Evolutionary conservation across 352 stramenopile genomes (phyloP), one percentile per base, ranked within the genome.

Genomic region (Globisporangium okanoganense): DNA sequence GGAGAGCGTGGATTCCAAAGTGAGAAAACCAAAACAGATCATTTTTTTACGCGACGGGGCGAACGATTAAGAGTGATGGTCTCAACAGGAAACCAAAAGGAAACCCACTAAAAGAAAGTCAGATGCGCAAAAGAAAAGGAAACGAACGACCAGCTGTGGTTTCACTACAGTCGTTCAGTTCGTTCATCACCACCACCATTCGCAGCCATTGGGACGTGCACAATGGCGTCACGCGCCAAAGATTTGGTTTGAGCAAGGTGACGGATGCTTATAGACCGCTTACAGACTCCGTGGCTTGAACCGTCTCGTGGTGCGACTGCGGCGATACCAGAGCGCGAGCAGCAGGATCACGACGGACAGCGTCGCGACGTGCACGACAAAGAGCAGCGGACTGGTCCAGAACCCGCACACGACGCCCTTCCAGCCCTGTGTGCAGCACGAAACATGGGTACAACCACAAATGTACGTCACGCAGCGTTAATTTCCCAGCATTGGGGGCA

Each of bases 341-440:
- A 69, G 35, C 18, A 81, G 55, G 52, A 85, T 29, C 40, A 75
- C 57, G 16, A 48, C 66, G 38, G 69, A 70, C 33, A 90, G 66
- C 58, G 76, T 61, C 18, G 70, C 51, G 41, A 92, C 36, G 58
- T 90, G 70, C 58, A 84, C 51, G 33, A 71, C 69, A 69, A 89
- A 92, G 48, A 88, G 66, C 40, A 85, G 44, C 24, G 79, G 82
- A 64, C 70, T 82, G 5, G 75, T 90, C 82, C 82, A 92, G 63
- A 85, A 92, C 27, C 79, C 82, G 61, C 82, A 92, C 25, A 85
- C 79, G 18, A 92, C 62, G n/a, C 79, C 70, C 61, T 92, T 92
- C 82, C 82, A 92, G 24, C 82, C 82, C 82, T 92, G 61, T 22
- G 12, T 16, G n/a, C 12, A 60, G 8, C 18, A 25, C 8, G 27